phyloP scores from a whole-genome alignment of 257 asterid genomes.

The Leptodermis oblonga region DNA sequence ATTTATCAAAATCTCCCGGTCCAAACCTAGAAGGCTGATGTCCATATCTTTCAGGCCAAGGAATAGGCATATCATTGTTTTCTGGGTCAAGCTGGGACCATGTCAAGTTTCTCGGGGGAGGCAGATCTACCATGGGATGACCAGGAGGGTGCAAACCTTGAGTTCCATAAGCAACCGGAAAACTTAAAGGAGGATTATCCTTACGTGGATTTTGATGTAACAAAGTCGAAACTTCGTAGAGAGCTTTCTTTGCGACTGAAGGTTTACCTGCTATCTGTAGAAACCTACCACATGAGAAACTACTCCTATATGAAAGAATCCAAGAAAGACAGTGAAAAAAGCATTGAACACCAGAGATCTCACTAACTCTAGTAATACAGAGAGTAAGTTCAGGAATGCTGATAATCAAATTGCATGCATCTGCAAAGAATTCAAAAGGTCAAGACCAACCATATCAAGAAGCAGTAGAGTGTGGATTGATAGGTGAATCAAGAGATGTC shows the following conservation, averaged over 20 bases:
- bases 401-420: background rate
- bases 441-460: background rate
- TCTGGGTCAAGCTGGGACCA: constrained; percentile 48
- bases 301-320: constrained; percentile 13
- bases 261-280: constrained; percentile 73
- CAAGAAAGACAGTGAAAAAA: background rate
- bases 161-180: constrained; percentile 33
- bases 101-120: constrained; percentile 37
- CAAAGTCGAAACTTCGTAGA: constrained; percentile 66
- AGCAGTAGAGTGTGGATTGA: background rate
- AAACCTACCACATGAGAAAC: constrained; percentile 20
- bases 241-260: constrained; percentile 50
- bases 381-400: background rate
- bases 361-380: background rate
- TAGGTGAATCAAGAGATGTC: background rate
- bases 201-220: constrained; percentile 72
- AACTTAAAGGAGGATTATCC: constrained; percentile 54
- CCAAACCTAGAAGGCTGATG: constrained; percentile 41
- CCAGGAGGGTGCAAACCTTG: constrained; percentile 47
- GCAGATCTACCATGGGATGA: constrained; percentile 42
- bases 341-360: background rate
- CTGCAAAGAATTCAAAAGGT: background rate
- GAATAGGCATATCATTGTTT: constrained; percentile 37
- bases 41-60: constrained; percentile 40
- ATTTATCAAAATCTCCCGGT: constrained; percentile 46